phyloP scores from a whole-genome alignment of 192 early-diverging fungal species.

The Gorgonomyces haynaldii region DNA sequence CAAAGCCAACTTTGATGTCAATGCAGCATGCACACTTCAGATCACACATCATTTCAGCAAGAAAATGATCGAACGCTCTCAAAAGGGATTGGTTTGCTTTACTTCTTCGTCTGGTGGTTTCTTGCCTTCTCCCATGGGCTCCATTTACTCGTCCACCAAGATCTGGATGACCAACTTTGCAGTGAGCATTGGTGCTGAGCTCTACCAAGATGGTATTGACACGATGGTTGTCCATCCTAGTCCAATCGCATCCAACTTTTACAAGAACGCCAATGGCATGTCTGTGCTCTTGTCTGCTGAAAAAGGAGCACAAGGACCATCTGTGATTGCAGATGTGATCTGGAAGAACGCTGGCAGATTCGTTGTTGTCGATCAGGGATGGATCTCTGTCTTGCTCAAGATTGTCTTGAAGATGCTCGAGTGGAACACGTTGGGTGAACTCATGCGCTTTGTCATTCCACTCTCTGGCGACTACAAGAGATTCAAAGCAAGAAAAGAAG shows the following conservation, averaged over 20 bases:
- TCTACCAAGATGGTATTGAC: constrained; percentile 34
- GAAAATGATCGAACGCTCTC: constrained; percentile 20
- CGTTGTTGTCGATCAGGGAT: constrained; percentile 34
- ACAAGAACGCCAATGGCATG: constrained; percentile 37
- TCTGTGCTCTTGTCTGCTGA: constrained; percentile 1
- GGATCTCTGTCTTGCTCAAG: constrained; percentile 31
- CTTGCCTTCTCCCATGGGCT: constrained; percentile 36
- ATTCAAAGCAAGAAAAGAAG: constrained; percentile 19
- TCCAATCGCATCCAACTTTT: constrained; percentile 46
- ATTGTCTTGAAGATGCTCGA: constrained; percentile 38
- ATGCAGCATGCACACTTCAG: constrained; percentile 32
- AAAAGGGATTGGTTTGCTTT: constrained; percentile 37
- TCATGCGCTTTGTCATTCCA: constrained; percentile 31
- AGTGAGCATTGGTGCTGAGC: constrained; percentile 41
- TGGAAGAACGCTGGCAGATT: constrained; percentile 38
- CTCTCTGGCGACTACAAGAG: constrained; percentile 36
- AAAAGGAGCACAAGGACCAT: not conserved
- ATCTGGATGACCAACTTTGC: constrained; percentile 44
- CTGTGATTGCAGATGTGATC: constrained; percentile 44
- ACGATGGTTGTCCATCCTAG: constrained; percentile 44
- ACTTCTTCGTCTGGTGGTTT: constrained; percentile 43
- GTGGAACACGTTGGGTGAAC: constrained; percentile 45
- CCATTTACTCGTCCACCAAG: constrained; percentile 40
- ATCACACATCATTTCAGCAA: constrained; percentile 43
- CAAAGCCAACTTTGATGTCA: constrained; percentile 41